Evolutionary conservation across 257 asterid genomes (phyloP).

Genomic region (Capsicum baccatum): DNA sequence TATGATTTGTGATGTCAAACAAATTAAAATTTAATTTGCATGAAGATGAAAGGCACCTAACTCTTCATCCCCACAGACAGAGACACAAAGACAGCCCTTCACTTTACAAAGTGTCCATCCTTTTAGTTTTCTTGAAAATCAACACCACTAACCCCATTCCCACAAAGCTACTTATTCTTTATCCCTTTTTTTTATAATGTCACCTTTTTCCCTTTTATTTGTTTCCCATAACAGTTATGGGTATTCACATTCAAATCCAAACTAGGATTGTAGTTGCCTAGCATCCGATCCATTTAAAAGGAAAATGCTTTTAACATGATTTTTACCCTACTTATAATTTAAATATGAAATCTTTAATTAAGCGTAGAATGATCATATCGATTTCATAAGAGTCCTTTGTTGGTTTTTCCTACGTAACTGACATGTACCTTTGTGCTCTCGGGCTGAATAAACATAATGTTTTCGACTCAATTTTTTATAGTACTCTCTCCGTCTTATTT

Average conservation of each 20-base stretch:
- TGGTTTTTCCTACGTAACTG: not conserved
- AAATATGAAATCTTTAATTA: not conserved
- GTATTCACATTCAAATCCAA: not conserved
- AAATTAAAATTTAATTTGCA: not conserved
- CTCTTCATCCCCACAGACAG: constrained; percentile 19
- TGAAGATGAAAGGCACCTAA: constrained; percentile 25
- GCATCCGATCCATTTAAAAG: too few relatives aligned
- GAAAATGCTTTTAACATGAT: too few relatives aligned
- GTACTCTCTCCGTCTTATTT: too few relatives aligned
- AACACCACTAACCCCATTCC: constrained; percentile 24
- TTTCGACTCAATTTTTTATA: not conserved
- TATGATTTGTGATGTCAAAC: constrained; percentile 16
- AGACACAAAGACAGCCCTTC: not conserved
- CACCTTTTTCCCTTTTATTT: not conserved
- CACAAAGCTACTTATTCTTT: not conserved
- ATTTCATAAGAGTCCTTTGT: not conserved
- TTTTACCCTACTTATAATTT: not conserved
- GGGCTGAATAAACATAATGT: not conserved
- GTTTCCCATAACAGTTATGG: not conserved
- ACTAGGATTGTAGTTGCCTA: too few relatives aligned
- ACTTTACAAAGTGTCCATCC: not conserved
- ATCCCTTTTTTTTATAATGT: not conserved
- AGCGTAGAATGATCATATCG: accelerated
- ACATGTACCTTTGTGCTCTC: not conserved
- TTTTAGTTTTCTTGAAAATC: constrained; percentile 14